These are phyloP conservation scores for Auriscalpium microsporum DNA, from an alignment of 768 basidiomycete species.

Conservation along the genomic window DNA sequence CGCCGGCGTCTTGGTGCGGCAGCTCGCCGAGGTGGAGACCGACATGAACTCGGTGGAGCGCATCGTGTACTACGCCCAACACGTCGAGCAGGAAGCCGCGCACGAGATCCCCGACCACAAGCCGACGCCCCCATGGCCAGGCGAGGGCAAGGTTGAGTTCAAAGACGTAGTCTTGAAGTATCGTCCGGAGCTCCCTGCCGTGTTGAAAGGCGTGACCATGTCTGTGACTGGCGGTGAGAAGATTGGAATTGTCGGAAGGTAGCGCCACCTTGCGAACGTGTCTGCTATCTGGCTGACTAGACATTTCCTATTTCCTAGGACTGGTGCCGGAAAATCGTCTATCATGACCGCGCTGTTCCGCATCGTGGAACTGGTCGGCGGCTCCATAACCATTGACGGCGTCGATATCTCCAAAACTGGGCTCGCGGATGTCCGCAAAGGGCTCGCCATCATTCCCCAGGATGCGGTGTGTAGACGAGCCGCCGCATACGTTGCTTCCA, in stretches of 20 bases:
- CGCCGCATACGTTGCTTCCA: neutral
- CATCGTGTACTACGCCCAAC: conserved; percentile 70
- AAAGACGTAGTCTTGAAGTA: conserved; percentile 73
- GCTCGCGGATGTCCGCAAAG: conserved; percentile 58
- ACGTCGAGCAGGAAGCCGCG: conserved; percentile 76
- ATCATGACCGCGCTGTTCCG: conserved; percentile 86
- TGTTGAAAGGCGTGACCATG: conserved; percentile 75
- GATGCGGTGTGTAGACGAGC: conserved; percentile 47
- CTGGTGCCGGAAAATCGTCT: conserved; percentile 84
- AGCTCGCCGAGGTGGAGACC: conserved; percentile 82
- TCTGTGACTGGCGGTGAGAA: conserved; percentile 71
- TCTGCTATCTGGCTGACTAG: no score
- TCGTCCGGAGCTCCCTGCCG: conserved; percentile 79
- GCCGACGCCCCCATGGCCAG: conserved; percentile 65
- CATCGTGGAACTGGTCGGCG: conserved; percentile 70
- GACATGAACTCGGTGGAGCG: conserved; percentile 88
- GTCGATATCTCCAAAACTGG: conserved; percentile 81
- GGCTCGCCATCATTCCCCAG: conserved; percentile 77
- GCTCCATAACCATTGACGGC: conserved; percentile 71
- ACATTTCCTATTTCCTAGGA: conserved; percentile 22
- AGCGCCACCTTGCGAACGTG: conserved; percentile 10
- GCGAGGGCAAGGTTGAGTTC: conserved; percentile 63
- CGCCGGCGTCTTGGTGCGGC: conserved; percentile 70
- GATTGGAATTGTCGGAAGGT: conserved; percentile 80
- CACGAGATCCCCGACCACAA: conserved; percentile 53